Conservation (phyloP, 1,284 basidiomycete species). For the Wallemia hederae region DNA sequence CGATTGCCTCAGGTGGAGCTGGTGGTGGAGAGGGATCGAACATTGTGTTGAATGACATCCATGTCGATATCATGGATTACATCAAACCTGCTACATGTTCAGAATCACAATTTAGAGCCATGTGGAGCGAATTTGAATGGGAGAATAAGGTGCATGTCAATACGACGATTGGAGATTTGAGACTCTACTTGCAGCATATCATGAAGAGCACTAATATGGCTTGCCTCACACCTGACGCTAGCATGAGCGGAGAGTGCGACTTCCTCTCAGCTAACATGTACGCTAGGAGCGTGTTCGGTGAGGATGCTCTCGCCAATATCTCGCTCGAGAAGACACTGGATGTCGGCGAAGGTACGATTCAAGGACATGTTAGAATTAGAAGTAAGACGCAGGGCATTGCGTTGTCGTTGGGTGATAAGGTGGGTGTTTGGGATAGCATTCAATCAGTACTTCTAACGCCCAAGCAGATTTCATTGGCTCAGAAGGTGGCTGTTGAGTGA, state of each 20-base stretch:
- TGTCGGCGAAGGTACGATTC: conserved; percentile 30
- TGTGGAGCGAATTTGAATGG: conserved; percentile 98
- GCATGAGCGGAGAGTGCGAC: conserved; percentile 66
- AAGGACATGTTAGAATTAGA: conserved; percentile 70
- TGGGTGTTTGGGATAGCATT: conserved; percentile 14
- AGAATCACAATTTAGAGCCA: conserved; percentile 67
- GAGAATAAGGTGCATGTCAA: conserved; percentile 88
- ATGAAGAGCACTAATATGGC: conserved; percentile 88
- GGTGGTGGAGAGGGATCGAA: conserved; percentile 37
- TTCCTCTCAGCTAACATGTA: conserved; percentile 86
- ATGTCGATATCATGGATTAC: conserved; percentile 99
- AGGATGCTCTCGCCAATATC: conserved; percentile 87
- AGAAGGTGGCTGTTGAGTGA: not conserved
- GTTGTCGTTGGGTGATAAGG: conserved; percentile 66
- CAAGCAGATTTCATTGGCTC: not conserved
- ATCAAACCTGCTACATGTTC: conserved; percentile 92
- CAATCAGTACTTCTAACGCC: not conserved
- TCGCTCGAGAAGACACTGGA: conserved; percentile 68
- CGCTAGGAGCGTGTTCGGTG: conserved; percentile 71
- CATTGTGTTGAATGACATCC: conserved; percentile 73
- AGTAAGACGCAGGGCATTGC: conserved; percentile 91
- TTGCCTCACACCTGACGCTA: conserved; percentile 76
- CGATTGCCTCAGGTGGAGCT: conserved; percentile 3
- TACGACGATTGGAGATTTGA: conserved; percentile 45
- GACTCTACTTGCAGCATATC: conserved; percentile 60